Evolutionary conservation across 192 early-diverging fungal genomes (phyloP).

Genomic region (Endogone sp.): DNA sequence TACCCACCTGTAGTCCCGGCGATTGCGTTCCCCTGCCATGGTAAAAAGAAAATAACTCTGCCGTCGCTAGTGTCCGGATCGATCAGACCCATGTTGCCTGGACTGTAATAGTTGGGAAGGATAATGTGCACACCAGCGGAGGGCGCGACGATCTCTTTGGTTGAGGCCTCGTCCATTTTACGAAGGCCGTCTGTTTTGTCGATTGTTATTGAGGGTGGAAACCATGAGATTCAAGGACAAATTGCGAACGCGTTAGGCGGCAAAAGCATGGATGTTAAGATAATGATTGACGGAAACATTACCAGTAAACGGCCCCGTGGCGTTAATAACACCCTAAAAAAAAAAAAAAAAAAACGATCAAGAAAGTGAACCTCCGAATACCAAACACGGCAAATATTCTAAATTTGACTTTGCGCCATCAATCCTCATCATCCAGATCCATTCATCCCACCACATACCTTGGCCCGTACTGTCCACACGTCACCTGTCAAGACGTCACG

Average conservation of each 20-base stretch:
- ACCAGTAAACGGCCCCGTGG: slow-evolving; percentile 72
- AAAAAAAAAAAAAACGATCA: not conserved
- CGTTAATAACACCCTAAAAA: slow-evolving; percentile 85
- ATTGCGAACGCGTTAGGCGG: too few species aligned
- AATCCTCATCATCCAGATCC: too few species aligned
- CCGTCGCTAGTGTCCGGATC: slow-evolving; percentile 94
- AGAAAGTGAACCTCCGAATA: too few species aligned
- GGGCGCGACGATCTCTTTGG: slow-evolving; percentile 86
- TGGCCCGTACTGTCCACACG: slow-evolving; percentile 80
- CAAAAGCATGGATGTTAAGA: too few species aligned
- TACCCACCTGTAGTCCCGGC: slow-evolving; percentile 79
- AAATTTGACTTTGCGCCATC: too few species aligned
- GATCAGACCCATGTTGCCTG: slow-evolving; percentile 90
- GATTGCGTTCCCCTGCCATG: slow-evolving; percentile 95
- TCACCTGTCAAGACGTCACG: slow-evolving; percentile 84
- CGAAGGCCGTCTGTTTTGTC: slow-evolving; percentile 82
- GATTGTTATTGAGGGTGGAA: too few species aligned
- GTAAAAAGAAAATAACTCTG: slow-evolving; percentile 95
- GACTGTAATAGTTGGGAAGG: slow-evolving; percentile 93
- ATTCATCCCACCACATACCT: slow-evolving; percentile 40
- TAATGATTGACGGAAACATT: too few species aligned
- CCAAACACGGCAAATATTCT: too few species aligned
- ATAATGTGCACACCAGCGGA: slow-evolving; percentile 93
- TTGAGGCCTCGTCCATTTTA: slow-evolving; percentile 79
- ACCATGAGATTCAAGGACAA: too few species aligned